phyloP scores from a whole-genome alignment of 768 basidiomycete species.

The Mycena polygramma region DNA sequence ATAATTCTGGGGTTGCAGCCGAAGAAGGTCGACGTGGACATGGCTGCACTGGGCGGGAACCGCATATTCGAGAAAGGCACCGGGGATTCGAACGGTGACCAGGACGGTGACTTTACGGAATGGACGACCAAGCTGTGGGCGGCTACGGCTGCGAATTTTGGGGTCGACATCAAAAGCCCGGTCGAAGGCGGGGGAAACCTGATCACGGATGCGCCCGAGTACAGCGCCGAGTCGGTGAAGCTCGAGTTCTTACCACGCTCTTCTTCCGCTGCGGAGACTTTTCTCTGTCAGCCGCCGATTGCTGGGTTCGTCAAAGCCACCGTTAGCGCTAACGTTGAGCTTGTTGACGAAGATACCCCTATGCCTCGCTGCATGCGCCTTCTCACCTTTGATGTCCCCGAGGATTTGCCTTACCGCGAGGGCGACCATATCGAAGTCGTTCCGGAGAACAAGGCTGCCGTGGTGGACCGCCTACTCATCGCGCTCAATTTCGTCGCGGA shows the following conservation, averaged over 20 bases:
- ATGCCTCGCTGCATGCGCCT: conserved; percentile 33
- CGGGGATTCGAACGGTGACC: conserved; percentile 33
- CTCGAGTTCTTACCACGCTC: conserved; percentile 19
- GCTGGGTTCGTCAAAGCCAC: conserved; percentile 23
- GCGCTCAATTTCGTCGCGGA: conserved; percentile 31
- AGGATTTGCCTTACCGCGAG: conserved; percentile 29
- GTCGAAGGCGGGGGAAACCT: conserved; percentile 4
- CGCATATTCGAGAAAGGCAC: conserved; percentile 36
- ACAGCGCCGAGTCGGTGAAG: conserved; percentile 18
- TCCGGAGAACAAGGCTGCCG: conserved; percentile 29
- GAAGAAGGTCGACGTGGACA: conserved; percentile 33
- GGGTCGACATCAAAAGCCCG: conserved; percentile 22
- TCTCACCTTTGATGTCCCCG: conserved; percentile 26
- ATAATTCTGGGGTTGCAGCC: conserved; percentile 13
- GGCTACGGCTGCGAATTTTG: conserved; percentile 33
- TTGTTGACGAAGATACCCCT: conserved; percentile 29
- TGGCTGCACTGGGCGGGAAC: conserved; percentile 33
- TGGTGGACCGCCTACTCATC: conserved; percentile 30
- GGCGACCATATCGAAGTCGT: conserved; percentile 36
- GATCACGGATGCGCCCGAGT: conserved; percentile 16
- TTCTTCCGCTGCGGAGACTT: neutral
- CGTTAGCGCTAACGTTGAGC: conserved; percentile 23
- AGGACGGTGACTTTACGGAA: conserved; percentile 32
- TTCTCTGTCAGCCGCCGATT: conserved; percentile 21
- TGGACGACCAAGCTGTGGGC: conserved; percentile 34